Evolutionary conservation across 345 rosid genomes (phyloP), one percentile per base, ranked within the genome.

Genomic region (Camelina sativa): DNA sequence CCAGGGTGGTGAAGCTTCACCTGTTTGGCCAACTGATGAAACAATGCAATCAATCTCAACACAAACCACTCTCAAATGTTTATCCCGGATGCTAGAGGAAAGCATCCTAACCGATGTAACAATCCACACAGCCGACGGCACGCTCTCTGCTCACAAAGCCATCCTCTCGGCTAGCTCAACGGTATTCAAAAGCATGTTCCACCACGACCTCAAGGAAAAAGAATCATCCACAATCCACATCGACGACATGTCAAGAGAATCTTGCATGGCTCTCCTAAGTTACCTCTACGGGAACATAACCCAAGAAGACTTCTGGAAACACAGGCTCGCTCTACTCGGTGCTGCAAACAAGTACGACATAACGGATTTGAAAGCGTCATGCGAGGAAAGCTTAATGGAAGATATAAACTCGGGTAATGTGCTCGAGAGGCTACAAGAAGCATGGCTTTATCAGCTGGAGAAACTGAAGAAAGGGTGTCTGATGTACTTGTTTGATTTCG

Each of bases 311-410:
- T 94, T 94, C 81, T 88, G 96, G 97, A 88, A 87, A 85, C 97
- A 94, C 82, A 64, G 98, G 11, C 81, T 90, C 50, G 79, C 92
- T 1, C 79, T 94, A 56, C 81, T 90, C 4, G 91, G 95, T 3
- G 96, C 97, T 0, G 95, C 97, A 15, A 87, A 94, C 85, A 94
- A 94, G 69, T 94, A 91, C 32, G 95, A 87, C 50, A 94, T 94
- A 20, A 63, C 76, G 0, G 88, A 84, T 76, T 84, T 94, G 41
- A 90, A 87, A 84, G 89, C 87, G 30, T 86, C 91, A 0, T 94
- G 98, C 8, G 96, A 94, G 80, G 91, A 87, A 25, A 94, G 98
- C 85, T 85, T 94, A 0, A 73, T 94, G 85, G 96, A 91, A 73
- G 98, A 94, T 68, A 91, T 91, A 66, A 91, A 84, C 84, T 83